phyloP scores from a whole-genome alignment of 257 asterid genomes.

The Solanum chiquidenum region DNA sequence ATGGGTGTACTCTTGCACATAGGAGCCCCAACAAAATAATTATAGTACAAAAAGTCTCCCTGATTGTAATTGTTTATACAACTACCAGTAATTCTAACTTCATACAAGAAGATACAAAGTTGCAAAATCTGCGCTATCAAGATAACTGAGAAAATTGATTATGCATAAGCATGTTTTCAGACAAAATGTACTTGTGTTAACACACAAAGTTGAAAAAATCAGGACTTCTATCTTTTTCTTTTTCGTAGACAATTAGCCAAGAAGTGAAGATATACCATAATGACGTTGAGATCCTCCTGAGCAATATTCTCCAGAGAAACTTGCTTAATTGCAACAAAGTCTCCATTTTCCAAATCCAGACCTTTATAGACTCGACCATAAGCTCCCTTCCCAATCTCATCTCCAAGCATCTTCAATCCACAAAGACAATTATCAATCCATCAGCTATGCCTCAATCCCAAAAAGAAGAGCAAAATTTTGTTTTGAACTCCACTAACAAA shows the following conservation, averaged over 20 bases:
- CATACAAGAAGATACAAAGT: background rate
- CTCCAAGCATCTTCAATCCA: slow-evolving; percentile 71
- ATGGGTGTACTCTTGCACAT: background rate
- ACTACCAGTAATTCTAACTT: background rate
- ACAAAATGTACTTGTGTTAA: background rate
- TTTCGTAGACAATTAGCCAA: slow-evolving; percentile 2
- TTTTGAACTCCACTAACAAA: background rate
- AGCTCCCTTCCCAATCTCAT: slow-evolving; percentile 98
- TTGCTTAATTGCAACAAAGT: slow-evolving; percentile 95
- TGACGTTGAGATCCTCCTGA: slow-evolving; percentile 79
- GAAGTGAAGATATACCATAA: slow-evolving; percentile 43
- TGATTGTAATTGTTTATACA: background rate
- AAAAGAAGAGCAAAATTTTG: background rate
- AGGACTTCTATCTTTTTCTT: background rate
- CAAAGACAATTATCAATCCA: background rate
- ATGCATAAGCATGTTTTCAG: background rate
- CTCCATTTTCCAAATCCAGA: slow-evolving; percentile 94
- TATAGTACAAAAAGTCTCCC: background rate
- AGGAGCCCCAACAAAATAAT: background rate
- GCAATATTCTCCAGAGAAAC: slow-evolving; percentile 92
- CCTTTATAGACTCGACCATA: slow-evolving; percentile 98
- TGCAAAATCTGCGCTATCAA: background rate
- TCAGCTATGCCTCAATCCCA: background rate
- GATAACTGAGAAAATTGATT: background rate
- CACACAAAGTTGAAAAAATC: background rate